Percentiles rank a stretch among this genome's conserved stretches.
phyloP scores from a whole-genome alignment of 345 rosid species.

The Citrus reticulata region DNA sequence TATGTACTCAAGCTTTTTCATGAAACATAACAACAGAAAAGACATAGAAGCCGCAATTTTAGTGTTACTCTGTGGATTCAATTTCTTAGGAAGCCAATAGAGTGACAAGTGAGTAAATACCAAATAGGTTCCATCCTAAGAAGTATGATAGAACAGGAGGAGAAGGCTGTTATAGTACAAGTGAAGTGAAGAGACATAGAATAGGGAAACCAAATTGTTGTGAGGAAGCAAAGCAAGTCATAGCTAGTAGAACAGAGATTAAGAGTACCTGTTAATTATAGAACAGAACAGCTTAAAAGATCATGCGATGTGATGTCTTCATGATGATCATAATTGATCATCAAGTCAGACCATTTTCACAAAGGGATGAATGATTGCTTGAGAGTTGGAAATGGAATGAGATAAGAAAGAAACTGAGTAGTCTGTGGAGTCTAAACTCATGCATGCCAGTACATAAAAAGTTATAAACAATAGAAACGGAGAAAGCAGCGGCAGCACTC shows the following conservation, averaged over 20 bases:
- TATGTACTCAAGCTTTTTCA: background rate
- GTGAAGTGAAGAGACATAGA: background rate
- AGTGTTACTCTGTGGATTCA: background rate
- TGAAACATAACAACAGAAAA: background rate
- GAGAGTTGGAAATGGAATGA: too few relatives aligned
- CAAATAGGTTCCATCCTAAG: background rate
- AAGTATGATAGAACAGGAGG: background rate
- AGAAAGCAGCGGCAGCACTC: rapidly evolving
- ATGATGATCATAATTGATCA: background rate
- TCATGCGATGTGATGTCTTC: background rate
- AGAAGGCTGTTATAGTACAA: background rate
- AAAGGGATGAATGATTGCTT: background rate
- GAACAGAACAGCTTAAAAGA: slow-evolving; percentile 4
- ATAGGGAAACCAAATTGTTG: background rate
- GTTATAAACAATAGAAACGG: background rate
- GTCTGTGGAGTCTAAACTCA: background rate
- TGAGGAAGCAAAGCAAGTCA: background rate
- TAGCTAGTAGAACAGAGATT: background rate
- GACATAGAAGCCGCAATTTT: background rate
- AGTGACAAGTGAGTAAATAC: background rate
- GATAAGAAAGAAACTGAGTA: background rate
- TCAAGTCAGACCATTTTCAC: background rate
- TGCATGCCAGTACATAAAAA: background rate
- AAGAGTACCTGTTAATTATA: slow-evolving; percentile 1
- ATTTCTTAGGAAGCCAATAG: background rate